Base-by-base conservation (phyloP, 257 asterid genomes). In the Coffea eugenioides region DNA sequence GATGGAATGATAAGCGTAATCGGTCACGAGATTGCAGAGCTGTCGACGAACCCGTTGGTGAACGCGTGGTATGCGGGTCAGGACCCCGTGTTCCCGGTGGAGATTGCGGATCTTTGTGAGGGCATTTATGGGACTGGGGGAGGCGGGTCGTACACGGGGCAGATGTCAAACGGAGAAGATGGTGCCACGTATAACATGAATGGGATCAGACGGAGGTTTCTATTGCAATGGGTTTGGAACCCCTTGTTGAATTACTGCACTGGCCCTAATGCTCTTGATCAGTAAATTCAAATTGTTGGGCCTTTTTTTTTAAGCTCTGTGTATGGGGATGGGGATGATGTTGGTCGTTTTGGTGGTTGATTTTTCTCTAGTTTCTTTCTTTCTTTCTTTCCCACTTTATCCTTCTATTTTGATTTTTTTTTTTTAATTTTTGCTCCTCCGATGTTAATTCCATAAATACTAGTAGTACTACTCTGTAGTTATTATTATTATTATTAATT, bases 151-250 rank as follows among this genome's bases (percentile, higher is more conserved):
- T 94, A 92, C 83, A 90, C 97, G 0, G 98, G 98, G 23, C 97
- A 92, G 80, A 90, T 94, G 97, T 57, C 89, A 82, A 90, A 77
- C 89, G 94, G 91, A 9, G 64, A 13, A 25, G 97, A 94, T 81
- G 97, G 96, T 8, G 97, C 97, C 82, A 91, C 97, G 79, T 92
- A 85, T 80, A 94, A 94, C 68, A 89, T 94, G 96, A 87, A 87
- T 71, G 98, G 98, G 49, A 77, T 94, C 84, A 79, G 98, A 75
- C 88, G 97, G 85, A 83, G 94, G 82, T 94, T 87, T 81, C 86
- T 94, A 92, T 94, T 94, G 56, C 98, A 94, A 84, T 94, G 98
- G 98, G 91, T 94, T 41, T 94, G 98, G 98, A 94, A 89, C 74
- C 89, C 84, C 81, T 11, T 88, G 64, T 16, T 92, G 56, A 92